Base-by-base conservation (phyloP, 306 rosid species). In the Sechiopsis laciniata region DNA sequence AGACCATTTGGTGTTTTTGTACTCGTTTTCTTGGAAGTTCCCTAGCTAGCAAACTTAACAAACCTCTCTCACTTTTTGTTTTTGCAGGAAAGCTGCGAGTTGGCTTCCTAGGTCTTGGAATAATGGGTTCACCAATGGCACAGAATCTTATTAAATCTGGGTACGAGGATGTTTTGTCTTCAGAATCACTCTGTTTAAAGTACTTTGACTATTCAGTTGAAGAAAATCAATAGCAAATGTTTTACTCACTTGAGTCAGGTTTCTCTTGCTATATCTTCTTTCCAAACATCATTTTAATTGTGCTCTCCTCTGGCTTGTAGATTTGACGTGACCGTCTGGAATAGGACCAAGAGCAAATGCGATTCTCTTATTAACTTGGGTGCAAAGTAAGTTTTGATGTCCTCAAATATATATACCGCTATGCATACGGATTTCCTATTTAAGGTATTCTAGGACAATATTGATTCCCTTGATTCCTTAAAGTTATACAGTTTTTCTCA, bases 61-160 rank as follows among this genome's bases (percentile, higher is more conserved):
- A 12, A 21, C 11, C 73, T 68, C 73, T 21, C 58, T 61, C 46
- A 65, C 53, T 45, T 64, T 19, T 9, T 72, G 17, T 63, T 5
- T 67, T 65, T 84, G 63, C 75, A 72, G 86, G 79, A 56, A 32
- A 81, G 16, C 87, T 84, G 13, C 81, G 84, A 0, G 77, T 90
- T 72, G 98, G 98, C 64, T 93, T 93, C 78, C 80, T 93, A 63
- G 98, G 98, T 72, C 77, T 90, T 16, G 98, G 98, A 85, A 93
- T 93, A 78, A 93, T 93, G 98, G 98, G 98, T 74, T 81, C 89
- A 75, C 98, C 96, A 17, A 93, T 93, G 98, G 96, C 96, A 35
- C 91, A 77, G 15, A 93, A 93, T 83, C 96, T 93, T 63, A 59
- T 88, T 10, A 87, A 86, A 77, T 80, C 93, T 74, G 98, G 98